Percentiles rank a stretch among this genome's conserved stretches.
Evolutionary conservation across 768 basidiomycete genomes (phyloP).

Genomic region (Tulasnella calospora): DNA sequence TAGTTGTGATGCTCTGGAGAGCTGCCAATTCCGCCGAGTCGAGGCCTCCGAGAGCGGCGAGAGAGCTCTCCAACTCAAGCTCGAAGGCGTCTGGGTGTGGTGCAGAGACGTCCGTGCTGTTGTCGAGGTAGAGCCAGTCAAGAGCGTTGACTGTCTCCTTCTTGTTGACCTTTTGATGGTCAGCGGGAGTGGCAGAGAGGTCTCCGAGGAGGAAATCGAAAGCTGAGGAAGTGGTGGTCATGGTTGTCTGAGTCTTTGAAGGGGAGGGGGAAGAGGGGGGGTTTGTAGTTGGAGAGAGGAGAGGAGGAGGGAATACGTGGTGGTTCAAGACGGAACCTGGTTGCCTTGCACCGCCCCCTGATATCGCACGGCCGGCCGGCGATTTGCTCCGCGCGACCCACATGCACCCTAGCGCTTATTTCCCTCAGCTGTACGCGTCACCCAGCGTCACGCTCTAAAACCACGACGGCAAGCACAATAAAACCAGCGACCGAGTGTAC

Average conservation of each 20-base stretch:
- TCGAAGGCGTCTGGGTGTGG: conserved; percentile 81
- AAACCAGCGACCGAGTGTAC: neutral
- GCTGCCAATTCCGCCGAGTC: conserved; percentile 52
- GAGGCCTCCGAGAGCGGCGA: conserved; percentile 64
- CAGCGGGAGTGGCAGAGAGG: neutral
- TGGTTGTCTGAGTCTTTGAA: conserved; percentile 19
- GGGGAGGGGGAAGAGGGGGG: neutral
- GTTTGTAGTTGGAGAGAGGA: conserved; percentile 5
- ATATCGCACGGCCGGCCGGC: conserved; percentile 1
- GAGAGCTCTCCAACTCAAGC: conserved; percentile 67
- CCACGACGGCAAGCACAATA: neutral
- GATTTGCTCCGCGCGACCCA: neutral
- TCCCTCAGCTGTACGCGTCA: conserved; percentile 2
- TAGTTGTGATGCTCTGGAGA: conserved; percentile 44
- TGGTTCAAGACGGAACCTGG: conserved; percentile 13
- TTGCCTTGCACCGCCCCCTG: neutral
- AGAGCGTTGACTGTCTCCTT: conserved; percentile 22
- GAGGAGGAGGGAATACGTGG: neutral
- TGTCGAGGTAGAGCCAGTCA: conserved; percentile 60
- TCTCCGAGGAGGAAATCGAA: conserved; percentile 25
- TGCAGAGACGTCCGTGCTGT: conserved; percentile 62
- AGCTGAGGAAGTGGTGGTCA: conserved; percentile 12
- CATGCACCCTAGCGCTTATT: neutral
- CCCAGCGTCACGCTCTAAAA: neutral
- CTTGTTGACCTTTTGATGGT: conserved; percentile 10